Percentiles rank a stretch among this genome's conserved stretches.
Evolutionary conservation across 1,139 yeast species (phyloP).

Genomic region (Zygoascus sp.): DNA sequence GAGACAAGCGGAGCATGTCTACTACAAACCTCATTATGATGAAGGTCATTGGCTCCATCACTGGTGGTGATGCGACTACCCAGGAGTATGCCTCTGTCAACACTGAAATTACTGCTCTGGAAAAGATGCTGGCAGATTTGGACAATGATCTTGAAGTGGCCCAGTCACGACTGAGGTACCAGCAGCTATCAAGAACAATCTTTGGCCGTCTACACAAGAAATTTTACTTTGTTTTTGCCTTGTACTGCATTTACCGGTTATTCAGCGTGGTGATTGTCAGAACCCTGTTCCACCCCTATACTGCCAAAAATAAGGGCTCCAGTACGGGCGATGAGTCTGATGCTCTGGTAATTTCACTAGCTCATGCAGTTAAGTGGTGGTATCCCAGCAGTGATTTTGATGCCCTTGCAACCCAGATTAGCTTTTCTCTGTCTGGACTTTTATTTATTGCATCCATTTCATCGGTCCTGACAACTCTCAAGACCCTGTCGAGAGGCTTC

Average conservation of each 20-base stretch:
- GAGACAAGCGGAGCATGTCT: constrained; percentile 22
- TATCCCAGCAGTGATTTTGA: constrained; percentile 38
- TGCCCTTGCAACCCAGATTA: constrained; percentile 58
- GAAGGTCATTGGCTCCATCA: constrained; percentile 26
- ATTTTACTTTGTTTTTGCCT: constrained; percentile 42
- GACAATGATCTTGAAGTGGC: constrained; percentile 32
- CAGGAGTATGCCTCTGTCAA: constrained; percentile 62
- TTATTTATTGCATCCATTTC: constrained; percentile 60
- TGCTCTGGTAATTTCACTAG: constrained; percentile 53
- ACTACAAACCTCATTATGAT: constrained; percentile 28
- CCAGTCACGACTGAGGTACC: constrained; percentile 27
- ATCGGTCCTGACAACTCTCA: constrained; percentile 32
- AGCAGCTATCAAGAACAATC: constrained; percentile 30
- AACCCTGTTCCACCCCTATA: constrained; percentile 21
- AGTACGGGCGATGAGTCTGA: constrained; percentile 20
- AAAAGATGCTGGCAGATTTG: constrained; percentile 39
- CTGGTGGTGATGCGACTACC: constrained; percentile 39
- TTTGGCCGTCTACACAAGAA: constrained; percentile 30
- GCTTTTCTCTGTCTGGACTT: constrained; percentile 60
- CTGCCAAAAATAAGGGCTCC: neutral
- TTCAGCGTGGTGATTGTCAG: constrained; percentile 39
- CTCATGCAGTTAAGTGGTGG: constrained; percentile 37
- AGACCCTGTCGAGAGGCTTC: constrained; percentile 30
- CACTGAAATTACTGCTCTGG: constrained; percentile 67
- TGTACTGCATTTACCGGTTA: constrained; percentile 63